A percentile compares a stretch with the other conserved stretches of the same genome.
These are phyloP conservation scores for Litchi chinensis DNA, from an alignment of 345 rosid species.

Conservation along the genomic window DNA sequence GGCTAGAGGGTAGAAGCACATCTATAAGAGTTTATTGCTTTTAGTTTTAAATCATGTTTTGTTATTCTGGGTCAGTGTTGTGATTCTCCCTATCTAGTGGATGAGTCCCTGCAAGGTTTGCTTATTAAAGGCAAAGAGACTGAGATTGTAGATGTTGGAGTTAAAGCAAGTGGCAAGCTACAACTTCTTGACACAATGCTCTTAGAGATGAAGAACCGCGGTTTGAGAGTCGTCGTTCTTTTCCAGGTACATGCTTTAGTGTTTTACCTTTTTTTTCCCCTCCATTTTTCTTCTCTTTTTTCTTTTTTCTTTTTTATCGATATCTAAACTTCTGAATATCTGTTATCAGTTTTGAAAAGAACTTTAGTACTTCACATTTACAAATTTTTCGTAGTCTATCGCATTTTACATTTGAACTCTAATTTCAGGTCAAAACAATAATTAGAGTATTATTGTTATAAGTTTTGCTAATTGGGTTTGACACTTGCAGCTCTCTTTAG, in stretches of 20 bases:
- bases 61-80: conserved; percentile 67
- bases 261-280: neutral
- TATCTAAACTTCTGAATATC: neutral
- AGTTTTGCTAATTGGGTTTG: conserved; percentile 3
- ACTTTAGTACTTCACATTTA: neutral
- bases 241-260: conserved; percentile 67
- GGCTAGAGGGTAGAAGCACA: neutral
- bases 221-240: conserved; percentile 68
- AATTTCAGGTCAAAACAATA: neutral
- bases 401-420: neutral
- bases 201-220: conserved; percentile 47
- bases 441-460: conserved; percentile 1
- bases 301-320: neutral
- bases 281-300: too few relatives aligned
- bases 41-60: conserved; percentile 13
- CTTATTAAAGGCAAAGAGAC: conserved; percentile 38
- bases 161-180: conserved; percentile 91
- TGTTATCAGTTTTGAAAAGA: neutral
- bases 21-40: neutral
- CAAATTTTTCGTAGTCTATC: neutral
- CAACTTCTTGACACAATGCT: conserved; percentile 79
- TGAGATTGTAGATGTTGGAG: conserved; percentile 65
- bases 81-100: conserved; percentile 81
- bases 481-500: neutral
- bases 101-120: conserved; percentile 42